Percentiles rank a stretch among this genome's conserved stretches.
Conservation (phyloP, 2,329 filamentous ascomycete genomes). For the Plectosphaerella cucumerina region DNA sequence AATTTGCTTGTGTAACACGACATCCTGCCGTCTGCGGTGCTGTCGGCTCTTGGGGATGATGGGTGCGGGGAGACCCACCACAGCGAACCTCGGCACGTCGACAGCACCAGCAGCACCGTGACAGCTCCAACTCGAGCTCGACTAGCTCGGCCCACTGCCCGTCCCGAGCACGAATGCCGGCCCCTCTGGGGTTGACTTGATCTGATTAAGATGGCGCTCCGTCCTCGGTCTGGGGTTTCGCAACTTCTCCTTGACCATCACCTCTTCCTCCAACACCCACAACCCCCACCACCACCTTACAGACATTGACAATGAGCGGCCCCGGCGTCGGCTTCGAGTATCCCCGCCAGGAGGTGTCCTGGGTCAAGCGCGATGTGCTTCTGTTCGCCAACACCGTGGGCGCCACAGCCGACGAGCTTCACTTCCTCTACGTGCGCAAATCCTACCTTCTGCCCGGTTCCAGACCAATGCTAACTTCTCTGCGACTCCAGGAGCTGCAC, state of each 20-base stretch:
- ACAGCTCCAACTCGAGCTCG: no score
- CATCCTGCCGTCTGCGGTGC: no score
- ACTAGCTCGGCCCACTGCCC: no score
- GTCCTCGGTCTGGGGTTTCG: not conserved
- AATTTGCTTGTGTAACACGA: no score
- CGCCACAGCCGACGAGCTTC: slow-evolving; percentile 78
- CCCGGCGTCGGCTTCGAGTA: slow-evolving; percentile 74
- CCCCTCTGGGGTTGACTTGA: no score
- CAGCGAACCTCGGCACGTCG: no score
- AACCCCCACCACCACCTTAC: not conserved
- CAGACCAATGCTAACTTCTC: not conserved
- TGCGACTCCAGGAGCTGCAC: slow-evolving; percentile 67
- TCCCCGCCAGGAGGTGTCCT: slow-evolving; percentile 69
- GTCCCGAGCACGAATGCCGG: not conserved
- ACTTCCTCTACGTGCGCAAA: slow-evolving; percentile 78
- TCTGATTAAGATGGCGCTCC: no score
- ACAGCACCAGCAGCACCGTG: no score
- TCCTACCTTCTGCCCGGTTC: not conserved
- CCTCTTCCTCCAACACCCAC: not conserved
- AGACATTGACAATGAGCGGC: slow-evolving; percentile 18
- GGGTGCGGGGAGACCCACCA: no score
- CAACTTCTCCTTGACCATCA: not conserved
- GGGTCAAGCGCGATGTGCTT: slow-evolving; percentile 83
- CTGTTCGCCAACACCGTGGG: slow-evolving; percentile 91
- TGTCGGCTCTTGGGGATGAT: no score